Evolutionary conservation across 371 early-diverging fungal genomes (phyloP).

Genomic region (Circinella umbellata): DNA sequence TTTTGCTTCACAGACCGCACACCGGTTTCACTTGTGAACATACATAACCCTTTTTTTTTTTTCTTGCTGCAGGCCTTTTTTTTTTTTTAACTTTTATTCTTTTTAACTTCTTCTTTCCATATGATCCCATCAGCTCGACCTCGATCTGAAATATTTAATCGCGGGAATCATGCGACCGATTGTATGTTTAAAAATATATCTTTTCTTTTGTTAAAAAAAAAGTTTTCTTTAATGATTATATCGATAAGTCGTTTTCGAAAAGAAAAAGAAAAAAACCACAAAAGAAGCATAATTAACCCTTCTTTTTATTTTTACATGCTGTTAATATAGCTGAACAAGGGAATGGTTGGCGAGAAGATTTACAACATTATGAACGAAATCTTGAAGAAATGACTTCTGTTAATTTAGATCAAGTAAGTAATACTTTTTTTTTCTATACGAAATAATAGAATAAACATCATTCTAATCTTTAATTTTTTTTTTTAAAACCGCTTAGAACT

Average conservation of each 20-base stretch:
- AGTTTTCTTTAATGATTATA: not conserved
- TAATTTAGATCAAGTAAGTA: conserved; percentile 75
- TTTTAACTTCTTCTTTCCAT: not conserved
- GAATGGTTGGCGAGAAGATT: conserved; percentile 90
- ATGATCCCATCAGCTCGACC: conserved; percentile 33
- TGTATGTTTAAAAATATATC: conserved; percentile 15
- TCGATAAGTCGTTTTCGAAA: too few species aligned
- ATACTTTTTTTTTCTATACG: conserved; percentile 15
- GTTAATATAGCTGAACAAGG: conserved; percentile 61
- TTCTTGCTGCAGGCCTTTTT: too few species aligned
- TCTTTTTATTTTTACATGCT: not conserved
- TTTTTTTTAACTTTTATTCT: not conserved
- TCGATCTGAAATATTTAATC: conserved; percentile 27
- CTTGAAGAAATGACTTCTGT: conserved; percentile 93
- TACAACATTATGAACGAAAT: conserved; percentile 89
- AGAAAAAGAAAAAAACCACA: not conserved
- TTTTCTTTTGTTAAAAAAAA: not conserved
- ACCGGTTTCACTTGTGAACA: not conserved
- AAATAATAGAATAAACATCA: not conserved
- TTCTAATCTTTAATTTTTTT: not conserved
- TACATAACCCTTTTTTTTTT: not conserved
- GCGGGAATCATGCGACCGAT: conserved; percentile 27
- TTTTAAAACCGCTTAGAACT: conserved; percentile 46
- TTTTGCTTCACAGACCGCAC: not conserved
- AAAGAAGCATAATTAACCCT: not conserved